Evolutionary conservation across 805 yeast genomes (phyloP), one percentile per base, ranked within the genome.

Genomic region (Spencermartinsiella europaea): DNA sequence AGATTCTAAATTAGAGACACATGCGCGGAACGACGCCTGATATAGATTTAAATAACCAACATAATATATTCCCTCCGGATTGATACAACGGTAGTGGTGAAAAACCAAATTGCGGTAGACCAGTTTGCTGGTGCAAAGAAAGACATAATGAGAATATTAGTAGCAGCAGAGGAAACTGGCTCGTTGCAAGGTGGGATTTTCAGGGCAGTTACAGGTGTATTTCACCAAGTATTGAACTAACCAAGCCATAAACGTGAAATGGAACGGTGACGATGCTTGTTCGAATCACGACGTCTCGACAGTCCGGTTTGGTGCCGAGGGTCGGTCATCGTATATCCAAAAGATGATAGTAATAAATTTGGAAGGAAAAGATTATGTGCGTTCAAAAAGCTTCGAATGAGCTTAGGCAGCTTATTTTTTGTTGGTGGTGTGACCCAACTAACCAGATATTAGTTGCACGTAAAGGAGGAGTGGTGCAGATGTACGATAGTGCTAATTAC

Each of bases 121-220:
- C n/a, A n/a, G n/a, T n/a, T n/a, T n/a, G n/a, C n/a, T n/a, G n/a
- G n/a, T n/a, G n/a, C n/a, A n/a, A n/a, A n/a, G n/a, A n/a, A n/a
- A 21, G 16, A 40, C n/a, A 17, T 40, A 7, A 35, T 77, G 82
- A 76, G 71, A 59, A 66, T 76, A 17, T 52, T 76, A 40, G 76
- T 69, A 12, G 66, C 80, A 2, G 68, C 77, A 4, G 77, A 72
- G 49, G 81, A 77, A 52, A 68, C 75, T 1, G 81, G 80, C 4
- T 60, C 68, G 20, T 57, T 75, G 21, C 74, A 74, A 53, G 63
- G 63, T 59, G 42, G 2, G 53, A 38, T n/a, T 15, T 28, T 10
- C 33, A 10, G 33, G 33, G 14, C 10, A 28, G 33, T 14, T 10
- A 28, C 12, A 14, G 33, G 14, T 10, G 33, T 10, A 28, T 28